phyloP scores from a whole-genome alignment of 306 rosid species.

The Vigna trinervia region DNA sequence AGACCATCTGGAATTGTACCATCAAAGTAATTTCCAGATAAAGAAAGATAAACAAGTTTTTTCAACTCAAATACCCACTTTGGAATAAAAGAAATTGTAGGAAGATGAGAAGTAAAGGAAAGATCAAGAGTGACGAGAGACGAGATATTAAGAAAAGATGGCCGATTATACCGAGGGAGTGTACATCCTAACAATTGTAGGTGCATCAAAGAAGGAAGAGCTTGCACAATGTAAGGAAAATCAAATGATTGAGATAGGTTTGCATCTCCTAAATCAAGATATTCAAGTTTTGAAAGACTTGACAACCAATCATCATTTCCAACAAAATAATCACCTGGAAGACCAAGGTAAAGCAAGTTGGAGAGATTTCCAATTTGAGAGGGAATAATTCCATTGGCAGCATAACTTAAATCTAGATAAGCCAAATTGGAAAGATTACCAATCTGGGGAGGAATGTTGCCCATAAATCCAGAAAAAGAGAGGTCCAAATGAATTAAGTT shows the following conservation, averaged over 20 bases:
- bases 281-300: slow-evolving; percentile 19
- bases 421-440: slow-evolving; percentile 14
- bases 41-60: no score
- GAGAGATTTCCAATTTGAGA: background rate
- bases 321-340: background rate
- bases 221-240: background rate
- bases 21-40: no score
- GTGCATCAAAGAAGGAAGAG: slow-evolving; percentile 28
- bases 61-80: no score
- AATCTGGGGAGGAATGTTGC: background rate
- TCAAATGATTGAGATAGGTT: slow-evolving; percentile 20
- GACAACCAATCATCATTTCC: background rate
- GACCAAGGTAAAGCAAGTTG: background rate
- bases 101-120: no score
- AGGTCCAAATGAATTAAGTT: background rate
- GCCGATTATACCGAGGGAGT: background rate
- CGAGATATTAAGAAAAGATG: slow-evolving; percentile 7
- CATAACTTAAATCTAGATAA: no score
- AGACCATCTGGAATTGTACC: no score
- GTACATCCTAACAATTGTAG: background rate
- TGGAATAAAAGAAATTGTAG: no score
- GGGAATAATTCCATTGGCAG: background rate
- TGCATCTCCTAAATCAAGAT: background rate
- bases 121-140: slow-evolving; percentile 12
- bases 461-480: background rate